Percentiles rank a stretch among this genome's conserved stretches.
Evolutionary conservation across 2,329 filamentous ascomycete species (phyloP).

Genomic region (Hysterium pulicare): DNA sequence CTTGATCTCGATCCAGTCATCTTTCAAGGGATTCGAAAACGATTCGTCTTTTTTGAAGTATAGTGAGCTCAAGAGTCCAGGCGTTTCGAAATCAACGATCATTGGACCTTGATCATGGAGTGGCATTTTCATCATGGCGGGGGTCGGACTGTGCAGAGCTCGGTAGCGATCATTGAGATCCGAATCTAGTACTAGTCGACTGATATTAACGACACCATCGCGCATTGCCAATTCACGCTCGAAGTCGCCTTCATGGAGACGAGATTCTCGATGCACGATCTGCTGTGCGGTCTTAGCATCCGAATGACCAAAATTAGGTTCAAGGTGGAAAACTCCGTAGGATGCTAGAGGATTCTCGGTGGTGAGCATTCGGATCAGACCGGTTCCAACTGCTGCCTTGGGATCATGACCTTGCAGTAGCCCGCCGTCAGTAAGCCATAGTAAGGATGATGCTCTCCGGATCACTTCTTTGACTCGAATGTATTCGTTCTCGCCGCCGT

Average conservation of each 20-base stretch:
- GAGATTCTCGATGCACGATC: too few relatives aligned
- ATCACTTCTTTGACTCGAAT: too few relatives aligned
- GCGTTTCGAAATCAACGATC: conserved; percentile 5
- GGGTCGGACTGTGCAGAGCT: not conserved
- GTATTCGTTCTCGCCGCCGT: too few relatives aligned
- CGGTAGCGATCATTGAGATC: not conserved
- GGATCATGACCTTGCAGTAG: conserved; percentile 11
- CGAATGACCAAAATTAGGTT: too few relatives aligned
- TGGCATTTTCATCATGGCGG: not conserved
- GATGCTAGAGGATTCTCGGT: conserved; percentile 12
- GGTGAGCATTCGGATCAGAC: conserved; percentile 11
- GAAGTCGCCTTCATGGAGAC: not conserved
- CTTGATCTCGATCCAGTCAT: conserved; percentile 16
- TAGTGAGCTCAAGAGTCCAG: conserved; percentile 19
- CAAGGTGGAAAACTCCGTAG: too few relatives aligned
- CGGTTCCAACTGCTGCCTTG: conserved; percentile 10
- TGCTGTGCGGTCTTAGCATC: too few relatives aligned
- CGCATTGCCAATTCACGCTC: not conserved
- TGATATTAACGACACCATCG: conserved; percentile 2
- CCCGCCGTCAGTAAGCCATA: conserved; percentile 10
- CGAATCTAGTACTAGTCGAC: conserved; percentile 1
- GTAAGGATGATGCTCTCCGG: too few relatives aligned
- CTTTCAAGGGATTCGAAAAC: conserved; percentile 10
- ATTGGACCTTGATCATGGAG: not conserved
- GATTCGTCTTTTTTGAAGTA: conserved; percentile 14